phyloP scores from a whole-genome alignment of 495 filamentous ascomycete genomes.

The Penicillium robsamsonii region DNA sequence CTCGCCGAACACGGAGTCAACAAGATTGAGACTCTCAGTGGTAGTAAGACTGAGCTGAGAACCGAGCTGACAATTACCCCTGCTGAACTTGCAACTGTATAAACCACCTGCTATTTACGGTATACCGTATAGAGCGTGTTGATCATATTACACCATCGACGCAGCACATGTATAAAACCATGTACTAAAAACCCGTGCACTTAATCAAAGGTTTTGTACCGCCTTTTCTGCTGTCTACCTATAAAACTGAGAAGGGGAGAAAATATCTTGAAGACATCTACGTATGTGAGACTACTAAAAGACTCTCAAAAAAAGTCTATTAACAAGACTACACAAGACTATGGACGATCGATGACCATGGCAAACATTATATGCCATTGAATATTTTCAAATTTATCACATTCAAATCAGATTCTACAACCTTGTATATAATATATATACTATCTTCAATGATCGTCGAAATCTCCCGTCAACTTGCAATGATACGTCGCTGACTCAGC shows the following conservation, averaged over 20 bases:
- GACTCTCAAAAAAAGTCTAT: no score
- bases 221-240: no score
- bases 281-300: no score
- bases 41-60: slow-evolving; percentile 4
- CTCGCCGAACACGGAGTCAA: slow-evolving; percentile 25
- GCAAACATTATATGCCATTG: not conserved
- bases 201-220: not conserved
- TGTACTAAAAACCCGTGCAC: not conserved
- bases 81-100: not conserved
- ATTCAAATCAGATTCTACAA: not conserved
- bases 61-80: not conserved
- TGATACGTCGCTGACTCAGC: slow-evolving; percentile 28
- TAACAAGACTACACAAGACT: no score
- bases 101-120: not conserved
- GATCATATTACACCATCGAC: not conserved
- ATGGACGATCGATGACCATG: no score
- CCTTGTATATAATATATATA: not conserved
- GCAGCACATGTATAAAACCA: not conserved
- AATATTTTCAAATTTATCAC: not conserved
- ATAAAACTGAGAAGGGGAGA: no score
- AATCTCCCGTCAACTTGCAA: not conserved
- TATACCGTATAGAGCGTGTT: not conserved
- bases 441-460: not conserved
- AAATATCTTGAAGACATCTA: no score
- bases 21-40: slow-evolving; percentile 7